phyloP scores from a whole-genome alignment of 2,329 filamentous ascomycete species.

The Geosmithia flava region DNA sequence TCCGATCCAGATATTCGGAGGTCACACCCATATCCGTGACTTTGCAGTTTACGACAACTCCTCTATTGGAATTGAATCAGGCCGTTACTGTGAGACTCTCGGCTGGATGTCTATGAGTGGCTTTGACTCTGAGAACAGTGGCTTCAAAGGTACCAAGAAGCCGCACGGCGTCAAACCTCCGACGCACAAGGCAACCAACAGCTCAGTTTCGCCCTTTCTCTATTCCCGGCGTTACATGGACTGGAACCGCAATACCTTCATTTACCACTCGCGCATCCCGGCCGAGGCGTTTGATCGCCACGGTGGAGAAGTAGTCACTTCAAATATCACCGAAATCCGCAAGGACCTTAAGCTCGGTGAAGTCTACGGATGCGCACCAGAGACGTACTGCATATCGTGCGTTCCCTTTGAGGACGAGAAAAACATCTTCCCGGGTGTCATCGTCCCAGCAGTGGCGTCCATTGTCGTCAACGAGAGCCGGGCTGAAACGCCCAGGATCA shows the following conservation, averaged over 20 bases:
- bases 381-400: conserved; percentile 45
- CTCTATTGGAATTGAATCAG: conserved; percentile 49
- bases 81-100: conserved; percentile 55
- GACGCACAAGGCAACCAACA: conserved; percentile 21
- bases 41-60: conserved; percentile 51
- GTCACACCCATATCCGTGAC: conserved; percentile 53
- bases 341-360: conserved; percentile 39
- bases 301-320: conserved; percentile 30
- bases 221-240: conserved; percentile 54
- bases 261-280: conserved; percentile 45
- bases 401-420: conserved; percentile 35
- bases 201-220: conserved; percentile 22
- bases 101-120: conserved; percentile 55
- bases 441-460: conserved; percentile 35
- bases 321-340: conserved; percentile 36
- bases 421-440: conserved; percentile 39
- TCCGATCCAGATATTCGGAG: conserved; percentile 54
- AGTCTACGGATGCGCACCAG: conserved; percentile 47
- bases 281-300: conserved; percentile 35
- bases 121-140: conserved; percentile 33
- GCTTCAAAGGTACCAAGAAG: conserved; percentile 19
- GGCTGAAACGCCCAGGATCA: conserved; percentile 36
- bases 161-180: conserved; percentile 24
- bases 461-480: conserved; percentile 39
- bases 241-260: conserved; percentile 55